A percentile compares a stretch with the other conserved stretches of the same genome.
These are phyloP conservation scores for Cladosporium oxysporum DNA, from an alignment of 2,329 filamentous ascomycete genomes.

Conservation along the genomic window DNA sequence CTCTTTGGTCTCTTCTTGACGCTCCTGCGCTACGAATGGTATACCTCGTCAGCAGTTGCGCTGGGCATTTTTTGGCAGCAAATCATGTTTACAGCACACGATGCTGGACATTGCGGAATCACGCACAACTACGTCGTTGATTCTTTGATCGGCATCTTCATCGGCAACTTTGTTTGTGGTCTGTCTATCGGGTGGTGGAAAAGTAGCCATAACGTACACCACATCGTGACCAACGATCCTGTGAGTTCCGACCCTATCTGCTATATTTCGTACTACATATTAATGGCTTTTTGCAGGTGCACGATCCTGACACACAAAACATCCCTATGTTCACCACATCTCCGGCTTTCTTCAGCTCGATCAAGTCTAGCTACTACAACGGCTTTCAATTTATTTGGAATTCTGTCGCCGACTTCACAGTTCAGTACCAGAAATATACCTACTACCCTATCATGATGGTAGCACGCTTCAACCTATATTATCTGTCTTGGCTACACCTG, in stretches of 20 bases:
- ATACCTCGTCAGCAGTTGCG: slow-evolving; percentile 59
- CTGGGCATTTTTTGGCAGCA: slow-evolving; percentile 67
- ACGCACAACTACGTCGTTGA: slow-evolving; percentile 60
- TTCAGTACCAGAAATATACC: slow-evolving; percentile 75
- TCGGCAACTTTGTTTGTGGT: slow-evolving; percentile 66
- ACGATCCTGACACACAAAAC: slow-evolving; percentile 53
- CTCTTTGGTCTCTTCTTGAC: slow-evolving; percentile 54
- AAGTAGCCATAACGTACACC: slow-evolving; percentile 68
- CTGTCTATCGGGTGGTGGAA: slow-evolving; percentile 71
- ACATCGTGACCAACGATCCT: slow-evolving; percentile 65
- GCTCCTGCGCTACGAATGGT: slow-evolving; percentile 55
- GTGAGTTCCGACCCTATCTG: slow-evolving; percentile 27
- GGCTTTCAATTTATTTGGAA: slow-evolving; percentile 73
- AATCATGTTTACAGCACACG: slow-evolving; percentile 68
- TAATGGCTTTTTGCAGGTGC: slow-evolving; percentile 32
- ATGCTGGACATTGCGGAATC: slow-evolving; percentile 65
- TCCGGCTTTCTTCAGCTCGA: slow-evolving; percentile 71
- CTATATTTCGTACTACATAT: too few species aligned
- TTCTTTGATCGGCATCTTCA: slow-evolving; percentile 62
- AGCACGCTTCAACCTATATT: slow-evolving; percentile 85
- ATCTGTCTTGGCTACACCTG: slow-evolving; percentile 77
- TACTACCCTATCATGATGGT: slow-evolving; percentile 82
- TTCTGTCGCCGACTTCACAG: slow-evolving; percentile 65
- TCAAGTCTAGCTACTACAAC: slow-evolving; percentile 82
- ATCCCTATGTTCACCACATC: slow-evolving; percentile 87